These are phyloP conservation scores for Mycena pura DNA, from an alignment of 768 basidiomycete species.

Conservation along the genomic window DNA sequence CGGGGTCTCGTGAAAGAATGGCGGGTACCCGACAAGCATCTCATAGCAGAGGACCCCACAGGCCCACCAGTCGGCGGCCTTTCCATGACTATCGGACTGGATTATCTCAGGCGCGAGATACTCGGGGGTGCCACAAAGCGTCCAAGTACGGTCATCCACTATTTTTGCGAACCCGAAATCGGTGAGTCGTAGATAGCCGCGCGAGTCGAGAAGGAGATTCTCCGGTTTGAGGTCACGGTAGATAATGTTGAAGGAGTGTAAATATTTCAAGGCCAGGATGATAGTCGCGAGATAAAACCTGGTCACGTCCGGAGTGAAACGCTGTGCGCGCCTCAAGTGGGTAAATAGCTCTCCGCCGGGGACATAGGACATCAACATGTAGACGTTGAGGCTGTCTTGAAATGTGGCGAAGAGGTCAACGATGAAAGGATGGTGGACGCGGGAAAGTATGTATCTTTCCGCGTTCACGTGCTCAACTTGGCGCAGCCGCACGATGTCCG, in stretches of 20 bases:
- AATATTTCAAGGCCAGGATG: slow-evolving; percentile 91
- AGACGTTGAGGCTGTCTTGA: slow-evolving; percentile 95
- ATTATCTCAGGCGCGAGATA: slow-evolving; percentile 99
- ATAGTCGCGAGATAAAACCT: slow-evolving; percentile 98
- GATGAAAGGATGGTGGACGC: slow-evolving; percentile 92
- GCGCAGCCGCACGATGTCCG: slow-evolving; percentile 85
- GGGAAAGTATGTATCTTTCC: slow-evolving; percentile 91
- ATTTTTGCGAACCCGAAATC: slow-evolving; percentile 99
- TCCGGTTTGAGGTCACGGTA: slow-evolving; percentile 99
- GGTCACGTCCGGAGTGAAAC: slow-evolving; percentile 96
- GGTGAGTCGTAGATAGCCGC: slow-evolving; percentile 92
- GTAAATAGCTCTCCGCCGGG: slow-evolving; percentile 99
- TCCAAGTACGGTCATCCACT: slow-evolving; percentile 97
- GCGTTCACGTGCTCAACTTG: slow-evolving; percentile 99
- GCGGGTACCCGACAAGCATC: slow-evolving; percentile 98
- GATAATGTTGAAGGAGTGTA: slow-evolving; percentile 96
- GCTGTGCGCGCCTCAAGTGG: slow-evolving; percentile 90
- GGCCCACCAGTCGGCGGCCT: slow-evolving; percentile 99
- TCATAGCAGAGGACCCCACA: slow-evolving; percentile 97
- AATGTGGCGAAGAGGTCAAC: slow-evolving; percentile 96
- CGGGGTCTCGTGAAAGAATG: slow-evolving; percentile 98
- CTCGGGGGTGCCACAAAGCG: slow-evolving; percentile 94
- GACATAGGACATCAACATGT: slow-evolving; percentile 96
- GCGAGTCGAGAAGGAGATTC: slow-evolving; percentile 93
- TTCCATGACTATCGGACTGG: slow-evolving; percentile 95